Conservation (phyloP, 257 asterid species). For the Solanum rostratum region DNA sequence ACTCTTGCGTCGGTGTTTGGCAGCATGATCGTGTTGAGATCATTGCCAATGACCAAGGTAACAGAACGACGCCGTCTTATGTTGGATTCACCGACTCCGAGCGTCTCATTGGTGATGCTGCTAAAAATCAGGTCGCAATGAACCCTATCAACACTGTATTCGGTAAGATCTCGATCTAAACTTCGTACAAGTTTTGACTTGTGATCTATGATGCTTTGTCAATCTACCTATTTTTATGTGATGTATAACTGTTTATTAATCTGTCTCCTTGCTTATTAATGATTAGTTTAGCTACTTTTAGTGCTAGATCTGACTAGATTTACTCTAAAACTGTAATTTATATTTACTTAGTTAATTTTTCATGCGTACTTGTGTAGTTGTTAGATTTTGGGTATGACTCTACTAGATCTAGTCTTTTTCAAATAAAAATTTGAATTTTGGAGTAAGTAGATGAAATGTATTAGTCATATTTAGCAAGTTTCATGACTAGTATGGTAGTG, state of each 20-base stretch:
- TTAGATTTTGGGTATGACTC: background rate
- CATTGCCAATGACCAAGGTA: background rate
- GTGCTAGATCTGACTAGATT: background rate
- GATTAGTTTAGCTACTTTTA: background rate
- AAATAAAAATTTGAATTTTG: background rate
- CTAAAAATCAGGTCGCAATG: constrained; percentile 19
- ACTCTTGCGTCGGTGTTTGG: background rate
- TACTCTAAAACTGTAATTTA: too few relatives aligned
- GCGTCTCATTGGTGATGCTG: constrained; percentile 29
- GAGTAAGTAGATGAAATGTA: background rate
- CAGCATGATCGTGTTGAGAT: background rate
- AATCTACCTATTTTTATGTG: too few relatives aligned
- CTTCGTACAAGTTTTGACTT: background rate
- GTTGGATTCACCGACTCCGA: constrained; percentile 27
- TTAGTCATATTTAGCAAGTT: background rate
- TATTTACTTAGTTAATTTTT: background rate
- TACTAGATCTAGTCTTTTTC: background rate
- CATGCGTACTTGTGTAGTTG: background rate
- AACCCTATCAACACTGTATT: background rate
- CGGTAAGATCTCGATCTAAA: background rate
- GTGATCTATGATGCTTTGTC: background rate
- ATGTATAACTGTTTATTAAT: too few relatives aligned
- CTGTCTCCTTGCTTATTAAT: too few relatives aligned
- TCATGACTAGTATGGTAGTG: too few relatives aligned
- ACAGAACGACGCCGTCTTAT: constrained; percentile 17